A percentile compares a stretch with the other conserved stretches of the same genome.
Evolutionary conservation across 2,329 filamentous ascomycete genomes (phyloP).

Genomic region (Orbilia blumenaviensis): DNA sequence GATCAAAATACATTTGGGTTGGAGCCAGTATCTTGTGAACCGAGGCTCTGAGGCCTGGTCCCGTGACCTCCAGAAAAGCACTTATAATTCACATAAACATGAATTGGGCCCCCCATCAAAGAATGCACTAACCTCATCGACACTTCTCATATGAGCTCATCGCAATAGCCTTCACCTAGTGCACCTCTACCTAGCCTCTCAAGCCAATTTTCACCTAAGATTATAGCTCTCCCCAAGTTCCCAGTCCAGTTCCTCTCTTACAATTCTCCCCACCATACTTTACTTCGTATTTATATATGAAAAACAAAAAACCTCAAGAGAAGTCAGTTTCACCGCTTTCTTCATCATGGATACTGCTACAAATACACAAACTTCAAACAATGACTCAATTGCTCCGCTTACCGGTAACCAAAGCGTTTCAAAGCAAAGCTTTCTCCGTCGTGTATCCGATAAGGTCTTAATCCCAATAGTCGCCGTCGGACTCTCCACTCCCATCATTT

Average conservation of each 20-base stretch:
- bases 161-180: neutral
- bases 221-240: neutral
- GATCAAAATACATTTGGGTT: neutral
- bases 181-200: neutral
- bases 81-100: neutral
- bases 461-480: conserved; percentile 39
- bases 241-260: neutral
- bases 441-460: conserved; percentile 9
- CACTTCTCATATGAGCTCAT: too few species aligned
- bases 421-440: neutral
- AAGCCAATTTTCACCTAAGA: neutral
- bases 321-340: neutral
- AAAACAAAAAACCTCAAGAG: neutral
- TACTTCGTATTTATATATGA: neutral
- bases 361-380: neutral
- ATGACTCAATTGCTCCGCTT: neutral
- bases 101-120: neutral
- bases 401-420: neutral
- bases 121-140: neutral
- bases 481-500: conserved; percentile 41
- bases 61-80: neutral
- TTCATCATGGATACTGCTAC: neutral
- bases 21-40: neutral
- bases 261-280: neutral
- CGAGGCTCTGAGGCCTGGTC: neutral